Conservation (phyloP, 2,329 filamentous ascomycete species). For the Aspergillus transmontanensis region DNA sequence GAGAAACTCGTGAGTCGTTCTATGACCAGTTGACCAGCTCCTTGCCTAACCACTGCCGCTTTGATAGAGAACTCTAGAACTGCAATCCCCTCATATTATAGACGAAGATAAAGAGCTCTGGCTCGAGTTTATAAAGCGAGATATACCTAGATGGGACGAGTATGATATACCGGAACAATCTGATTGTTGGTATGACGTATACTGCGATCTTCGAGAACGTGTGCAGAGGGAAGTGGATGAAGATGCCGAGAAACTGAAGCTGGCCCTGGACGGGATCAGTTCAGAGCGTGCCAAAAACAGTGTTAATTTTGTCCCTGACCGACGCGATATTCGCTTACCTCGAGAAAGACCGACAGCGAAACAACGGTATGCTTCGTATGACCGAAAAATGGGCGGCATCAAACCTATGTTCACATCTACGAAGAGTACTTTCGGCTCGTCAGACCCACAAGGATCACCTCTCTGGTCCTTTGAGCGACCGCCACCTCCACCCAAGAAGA, state of each 20-base stretch:
- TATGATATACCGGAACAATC: constrained; percentile 67
- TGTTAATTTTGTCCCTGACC: constrained; percentile 58
- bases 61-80: constrained; percentile 62
- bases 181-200: constrained; percentile 75
- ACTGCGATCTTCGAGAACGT: constrained; percentile 66
- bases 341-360: constrained; percentile 31
- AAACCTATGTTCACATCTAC: constrained; percentile 23
- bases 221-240: constrained; percentile 59
- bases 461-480: constrained; percentile 29
- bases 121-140: constrained; percentile 74
- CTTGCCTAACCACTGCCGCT: constrained; percentile 9
- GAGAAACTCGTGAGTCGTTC: constrained; percentile 64
- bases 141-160: constrained; percentile 71
- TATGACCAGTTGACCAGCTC: not conserved
- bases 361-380: constrained; percentile 35
- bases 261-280: constrained; percentile 60
- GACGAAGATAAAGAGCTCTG: constrained; percentile 73
- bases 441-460: constrained; percentile 19
- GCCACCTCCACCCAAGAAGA: constrained; percentile 32
- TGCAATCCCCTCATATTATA: constrained; percentile 74
- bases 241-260: constrained; percentile 61
- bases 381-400: constrained; percentile 36
- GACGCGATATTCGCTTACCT: constrained; percentile 31
- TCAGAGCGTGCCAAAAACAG: constrained; percentile 60
- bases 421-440: constrained; percentile 8